Base-by-base conservation (phyloP, 768 basidiomycete genomes). In the Collybia mongolica region DNA sequence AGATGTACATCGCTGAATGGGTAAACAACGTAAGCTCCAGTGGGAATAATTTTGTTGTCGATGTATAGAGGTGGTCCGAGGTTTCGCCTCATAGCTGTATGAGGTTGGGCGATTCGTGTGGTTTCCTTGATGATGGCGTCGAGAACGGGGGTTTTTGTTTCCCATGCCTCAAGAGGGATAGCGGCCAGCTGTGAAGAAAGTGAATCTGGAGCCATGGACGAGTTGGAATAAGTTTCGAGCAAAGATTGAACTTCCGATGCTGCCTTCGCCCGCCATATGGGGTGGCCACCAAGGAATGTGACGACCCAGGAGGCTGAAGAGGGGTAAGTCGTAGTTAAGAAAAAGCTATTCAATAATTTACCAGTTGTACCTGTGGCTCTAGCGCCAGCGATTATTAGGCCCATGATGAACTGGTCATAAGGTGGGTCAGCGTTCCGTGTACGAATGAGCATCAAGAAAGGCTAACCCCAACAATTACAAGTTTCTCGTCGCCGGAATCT, bases 1-100 rank as follows among this genome's bases (percentile, higher is more conserved):
- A 90, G 79, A 68, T 91, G 88, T 38, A 89, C 83, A 60, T 86
- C 84, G 63, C 84, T 86, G 66, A 89, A 90, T 39, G 88, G 88
- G 68, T 89, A 90, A 39, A 89, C 75, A 42, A 88, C 79, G 60
- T 86, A 90, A 47, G 86, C 79, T 49, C 87, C 88, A 18, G 84
- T 82, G 26, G 86, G 86, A 24, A 91, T 78, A 35, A 76, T 68
- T 66, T 83, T 86, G 53, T 80, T 80, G 67, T 84, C 79, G 56
- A 91, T 84, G 58, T 82, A 75, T 29, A 82, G 67, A 50, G 86
- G 84, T 57, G 84, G 85, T 15, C 88, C 88, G 51, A 88, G 68
- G 64, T 90, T 90, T 52, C 84, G 80, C 62, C 89, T 80, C 86
- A 90, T 88, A 50, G 88, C 88, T 1, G 81, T 80, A 66, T 90